Base-by-base conservation (phyloP, 441 rosid genomes). In the Adansonia rubrostipa region DNA sequence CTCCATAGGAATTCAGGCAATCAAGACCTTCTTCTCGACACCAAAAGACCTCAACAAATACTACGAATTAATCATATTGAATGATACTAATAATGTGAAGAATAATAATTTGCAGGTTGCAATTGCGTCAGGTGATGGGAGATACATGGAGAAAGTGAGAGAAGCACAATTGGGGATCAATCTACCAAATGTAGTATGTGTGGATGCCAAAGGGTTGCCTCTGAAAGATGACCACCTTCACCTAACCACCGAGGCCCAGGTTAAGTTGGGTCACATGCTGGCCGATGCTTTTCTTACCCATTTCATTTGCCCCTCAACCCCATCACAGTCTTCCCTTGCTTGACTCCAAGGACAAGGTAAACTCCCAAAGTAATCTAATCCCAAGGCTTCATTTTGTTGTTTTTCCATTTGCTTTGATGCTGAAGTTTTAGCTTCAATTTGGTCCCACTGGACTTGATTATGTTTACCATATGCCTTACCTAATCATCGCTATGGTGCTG, bases 191-290 rank as follows among this genome's bases (percentile, higher is more conserved):
- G 92, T 91, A 47, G 87, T 83, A 1, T 87, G 93, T 53, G 95
- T 93, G 1, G 98, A 95, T 85, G 98, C 98, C 2, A 90, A 85
- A 74, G 98, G 98, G 20, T 81, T 93, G 88, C 75, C 82, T 1
- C 84, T 95, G 19, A 82, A 88, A 77, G 84, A 89, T 1, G 98
- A 95, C 74, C 73, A 93, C 64, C 93, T 95, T 73, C 96, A 95
- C 82, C 86, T 93, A 11, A 89, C 96, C 1, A 93, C 99, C 0
- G 84, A 78, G 42, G 88, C 95, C 15, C 92, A 91, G 84, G 95
- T 90, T 9, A 82, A 84, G 80, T 78, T 93, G 47, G 99, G 99
- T 8, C 89, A 80, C 24, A 83, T 90, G 78, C 80, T 95, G 75
- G 98, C 95, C 2, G 86, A 86, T 50, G 95, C 93, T 13, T 95